Evolutionary conservation across 352 stramenopile genomes (phyloP).

Genomic region (Globisporangium recalcitrans): DNA sequence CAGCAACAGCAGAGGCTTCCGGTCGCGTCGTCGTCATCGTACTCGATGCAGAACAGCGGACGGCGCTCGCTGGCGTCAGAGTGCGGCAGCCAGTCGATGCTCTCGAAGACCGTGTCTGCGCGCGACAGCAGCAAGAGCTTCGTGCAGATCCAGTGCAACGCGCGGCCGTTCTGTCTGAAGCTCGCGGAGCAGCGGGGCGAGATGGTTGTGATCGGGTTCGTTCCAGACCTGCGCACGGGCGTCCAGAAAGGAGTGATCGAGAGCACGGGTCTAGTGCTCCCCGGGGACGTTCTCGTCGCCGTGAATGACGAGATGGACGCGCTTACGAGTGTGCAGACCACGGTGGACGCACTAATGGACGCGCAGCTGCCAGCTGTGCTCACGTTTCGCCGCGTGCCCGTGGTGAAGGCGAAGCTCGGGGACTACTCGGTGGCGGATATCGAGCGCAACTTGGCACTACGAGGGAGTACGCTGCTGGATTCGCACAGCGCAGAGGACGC

Average conservation of each 20-base stretch:
- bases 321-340: slow-evolving; percentile 41
- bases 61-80: not conserved
- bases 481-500: slow-evolving; percentile 33
- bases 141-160: slow-evolving; percentile 41
- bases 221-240: slow-evolving; percentile 19
- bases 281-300: slow-evolving; percentile 54
- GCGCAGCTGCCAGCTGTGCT: slow-evolving; percentile 42
- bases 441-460: slow-evolving; percentile 41
- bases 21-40: not conserved
- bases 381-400: slow-evolving; percentile 45
- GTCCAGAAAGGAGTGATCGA: slow-evolving; percentile 33
- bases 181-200: slow-evolving; percentile 34
- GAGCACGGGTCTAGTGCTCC: slow-evolving; percentile 31
- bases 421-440: slow-evolving; percentile 60
- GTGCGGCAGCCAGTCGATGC: slow-evolving; percentile 11
- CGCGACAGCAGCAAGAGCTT: slow-evolving; percentile 22
- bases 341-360: slow-evolving; percentile 28
- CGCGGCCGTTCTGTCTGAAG: slow-evolving; percentile 45
- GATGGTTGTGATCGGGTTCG: slow-evolving; percentile 49
- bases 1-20: not conserved
- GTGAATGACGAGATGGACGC: slow-evolving; percentile 46
- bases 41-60: not conserved
- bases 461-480: slow-evolving; percentile 30
- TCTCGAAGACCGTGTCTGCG: slow-evolving; percentile 23
- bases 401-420: slow-evolving; percentile 40